Evolutionary conservation across 306 rosid species (phyloP), one percentile per base, ranked within the genome.

Genomic region (Quercus dentata): DNA sequence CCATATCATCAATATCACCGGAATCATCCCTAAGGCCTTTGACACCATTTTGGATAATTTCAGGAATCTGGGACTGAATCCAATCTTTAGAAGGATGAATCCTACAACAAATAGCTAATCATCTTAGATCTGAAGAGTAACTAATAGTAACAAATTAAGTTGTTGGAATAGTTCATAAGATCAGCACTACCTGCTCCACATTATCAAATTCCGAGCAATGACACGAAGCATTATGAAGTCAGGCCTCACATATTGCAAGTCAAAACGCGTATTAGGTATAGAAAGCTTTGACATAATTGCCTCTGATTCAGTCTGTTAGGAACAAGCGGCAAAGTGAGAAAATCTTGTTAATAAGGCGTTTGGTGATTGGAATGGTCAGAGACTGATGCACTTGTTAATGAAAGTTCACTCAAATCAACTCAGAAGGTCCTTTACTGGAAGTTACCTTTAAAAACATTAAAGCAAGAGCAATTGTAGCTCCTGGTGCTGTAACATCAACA

Each of bases 201-300:
- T 92, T 82, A 92, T 91, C 85, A 94, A 83, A 91, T 90, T 94
- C 78, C 91, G 94, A 79, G 97, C 97, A 84, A 94, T 90, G 87
- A 94, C 95, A 4, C 97, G 94, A 65, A 94, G 97, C 99, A 94
- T 91, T 73, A 94, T 92, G 83, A 94, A 94, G 88, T 94, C 99
- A 71, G 99, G 99, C 80, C 99, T 87, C 83, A 94, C 99, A 86
- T 90, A 92, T 89, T 92, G 97, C 84, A 94, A 85, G 85, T 92
- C 99, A 86, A 87, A 94, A 78, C 79, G 79, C 55, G 99, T 92
- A 73, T 76, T 85, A 78, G 99, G 99, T 61, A 94, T 91, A 73
- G 91, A 86, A 68, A 94, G 91, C 90, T 91, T 90, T 77, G 97
- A 90, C 49, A 91, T 93, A 79, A 91, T 91, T 77, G 90, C 92